phyloP scores from a whole-genome alignment of 345 rosid genomes.

The Schrenkiella parvula region DNA sequence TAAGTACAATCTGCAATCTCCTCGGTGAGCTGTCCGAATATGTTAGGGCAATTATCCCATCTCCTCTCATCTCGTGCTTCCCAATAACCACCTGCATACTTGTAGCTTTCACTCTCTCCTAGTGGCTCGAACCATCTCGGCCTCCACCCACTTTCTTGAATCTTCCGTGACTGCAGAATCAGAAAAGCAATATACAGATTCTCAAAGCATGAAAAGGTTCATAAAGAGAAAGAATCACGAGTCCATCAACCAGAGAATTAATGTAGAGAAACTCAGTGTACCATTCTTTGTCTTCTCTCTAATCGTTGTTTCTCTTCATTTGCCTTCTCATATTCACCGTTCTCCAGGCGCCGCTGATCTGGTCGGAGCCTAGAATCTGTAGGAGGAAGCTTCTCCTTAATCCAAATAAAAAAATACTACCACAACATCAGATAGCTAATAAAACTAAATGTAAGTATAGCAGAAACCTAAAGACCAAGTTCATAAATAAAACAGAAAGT shows the following conservation, averaged over 20 bases:
- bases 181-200: not conserved
- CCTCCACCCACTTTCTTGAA: slow-evolving; percentile 92
- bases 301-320: slow-evolving; percentile 86
- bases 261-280: slow-evolving; percentile 25
- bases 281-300: slow-evolving; percentile 96
- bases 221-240: not conserved
- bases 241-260: not conserved
- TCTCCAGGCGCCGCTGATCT: slow-evolving; percentile 93
- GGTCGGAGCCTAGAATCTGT: slow-evolving; percentile 97
- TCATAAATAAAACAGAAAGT: not conserved
- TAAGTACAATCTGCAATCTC: slow-evolving; percentile 37
- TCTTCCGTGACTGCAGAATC: slow-evolving; percentile 61
- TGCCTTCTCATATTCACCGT: slow-evolving; percentile 96
- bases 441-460: not conserved
- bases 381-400: slow-evolving; percentile 92
- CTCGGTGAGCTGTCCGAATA: slow-evolving; percentile 68
- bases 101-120: slow-evolving; percentile 56
- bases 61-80: slow-evolving; percentile 59
- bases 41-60: slow-evolving; percentile 81
- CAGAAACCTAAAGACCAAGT: not conserved
- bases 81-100: slow-evolving; percentile 87
- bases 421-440: not conserved
- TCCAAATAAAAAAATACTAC: not conserved
- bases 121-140: slow-evolving; percentile 79
- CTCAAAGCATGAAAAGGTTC: not conserved